phyloP scores from a whole-genome alignment of 441 rosid species.

The Gossypium trilobum region DNA sequence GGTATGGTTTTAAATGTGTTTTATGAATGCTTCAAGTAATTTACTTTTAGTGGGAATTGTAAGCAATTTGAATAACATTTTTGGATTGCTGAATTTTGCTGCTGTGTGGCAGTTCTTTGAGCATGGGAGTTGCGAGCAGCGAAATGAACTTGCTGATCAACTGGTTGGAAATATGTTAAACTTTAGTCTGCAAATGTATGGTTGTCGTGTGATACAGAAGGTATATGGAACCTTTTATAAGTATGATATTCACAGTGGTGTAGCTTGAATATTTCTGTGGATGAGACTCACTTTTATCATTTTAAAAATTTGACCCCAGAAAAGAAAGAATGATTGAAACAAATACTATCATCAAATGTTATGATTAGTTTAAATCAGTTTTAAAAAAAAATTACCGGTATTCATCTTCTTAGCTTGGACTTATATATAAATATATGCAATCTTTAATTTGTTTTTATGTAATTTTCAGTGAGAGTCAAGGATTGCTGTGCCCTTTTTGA shows the following conservation, averaged over 20 bases:
- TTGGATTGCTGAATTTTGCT: conserved; percentile 18
- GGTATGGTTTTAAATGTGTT: conserved; percentile 20
- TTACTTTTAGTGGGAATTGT: background rate
- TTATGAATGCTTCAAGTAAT: background rate
- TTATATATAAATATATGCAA: background rate
- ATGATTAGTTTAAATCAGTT: background rate
- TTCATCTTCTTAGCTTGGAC: background rate
- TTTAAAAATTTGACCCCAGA: background rate
- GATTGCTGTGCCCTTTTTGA: background rate
- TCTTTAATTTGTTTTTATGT: background rate
- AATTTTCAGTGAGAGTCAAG: background rate
- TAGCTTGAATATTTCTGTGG: background rate
- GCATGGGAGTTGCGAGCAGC: conserved; percentile 53
- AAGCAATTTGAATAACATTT: background rate
- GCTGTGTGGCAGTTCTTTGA: conserved; percentile 47
- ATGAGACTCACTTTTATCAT: background rate
- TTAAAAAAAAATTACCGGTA: background rate
- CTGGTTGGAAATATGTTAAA: conserved; percentile 57
- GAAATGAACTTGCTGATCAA: conserved; percentile 56
- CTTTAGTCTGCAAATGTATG: conserved; percentile 72
- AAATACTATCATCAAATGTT: background rate
- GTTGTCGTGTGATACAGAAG: conserved; percentile 77
- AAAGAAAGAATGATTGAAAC: background rate
- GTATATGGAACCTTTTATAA: conserved; percentile 23
- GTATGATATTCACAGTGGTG: background rate